These are phyloP conservation scores for Phialemoniopsis sp. DNA, from an alignment of 2,329 filamentous ascomycete species.

Conservation along the genomic window DNA sequence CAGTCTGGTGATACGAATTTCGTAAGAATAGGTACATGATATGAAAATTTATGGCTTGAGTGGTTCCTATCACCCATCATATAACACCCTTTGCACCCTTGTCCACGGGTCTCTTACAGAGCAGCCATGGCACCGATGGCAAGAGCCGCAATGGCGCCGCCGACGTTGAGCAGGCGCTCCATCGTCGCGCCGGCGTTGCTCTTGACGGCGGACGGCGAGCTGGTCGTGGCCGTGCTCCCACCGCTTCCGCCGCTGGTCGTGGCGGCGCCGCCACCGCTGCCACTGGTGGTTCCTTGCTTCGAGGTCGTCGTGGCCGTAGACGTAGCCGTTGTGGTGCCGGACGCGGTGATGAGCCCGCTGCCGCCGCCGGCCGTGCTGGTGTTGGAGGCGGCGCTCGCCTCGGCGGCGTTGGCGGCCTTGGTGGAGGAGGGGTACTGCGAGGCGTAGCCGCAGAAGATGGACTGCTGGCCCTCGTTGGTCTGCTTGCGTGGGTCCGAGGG, in stretches of 20 bases:
- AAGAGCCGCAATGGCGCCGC: slow-evolving; percentile 21
- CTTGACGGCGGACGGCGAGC: slow-evolving; percentile 3
- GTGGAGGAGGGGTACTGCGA: slow-evolving; percentile 32
- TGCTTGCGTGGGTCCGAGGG: slow-evolving; percentile 38
- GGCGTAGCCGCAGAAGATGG: slow-evolving; percentile 40
- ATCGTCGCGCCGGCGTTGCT: slow-evolving; percentile 6
- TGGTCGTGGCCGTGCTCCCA: no score
- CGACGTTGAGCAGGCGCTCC: slow-evolving; percentile 14
- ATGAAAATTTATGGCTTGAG: no score
- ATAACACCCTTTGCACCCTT: not conserved
- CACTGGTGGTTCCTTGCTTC: slow-evolving; percentile 2
- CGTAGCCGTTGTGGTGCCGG: slow-evolving; percentile 8
- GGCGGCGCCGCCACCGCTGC: slow-evolving; percentile 5
- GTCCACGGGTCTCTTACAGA: slow-evolving; percentile 14
- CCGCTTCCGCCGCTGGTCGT: slow-evolving; percentile 16
- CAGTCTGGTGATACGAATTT: no score
- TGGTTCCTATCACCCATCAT: no score
- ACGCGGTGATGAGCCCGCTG: no score
- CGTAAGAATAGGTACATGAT: no score
- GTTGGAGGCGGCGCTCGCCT: slow-evolving; percentile 14
- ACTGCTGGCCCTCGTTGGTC: slow-evolving; percentile 29
- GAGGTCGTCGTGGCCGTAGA: slow-evolving; percentile 10
- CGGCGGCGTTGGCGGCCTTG: slow-evolving; percentile 16
- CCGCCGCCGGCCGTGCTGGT: slow-evolving; percentile 9
- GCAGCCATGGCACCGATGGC: slow-evolving; percentile 23